phyloP scores from a whole-genome alignment of 2,329 filamentous ascomycete species.

The Amauroascus niger region DNA sequence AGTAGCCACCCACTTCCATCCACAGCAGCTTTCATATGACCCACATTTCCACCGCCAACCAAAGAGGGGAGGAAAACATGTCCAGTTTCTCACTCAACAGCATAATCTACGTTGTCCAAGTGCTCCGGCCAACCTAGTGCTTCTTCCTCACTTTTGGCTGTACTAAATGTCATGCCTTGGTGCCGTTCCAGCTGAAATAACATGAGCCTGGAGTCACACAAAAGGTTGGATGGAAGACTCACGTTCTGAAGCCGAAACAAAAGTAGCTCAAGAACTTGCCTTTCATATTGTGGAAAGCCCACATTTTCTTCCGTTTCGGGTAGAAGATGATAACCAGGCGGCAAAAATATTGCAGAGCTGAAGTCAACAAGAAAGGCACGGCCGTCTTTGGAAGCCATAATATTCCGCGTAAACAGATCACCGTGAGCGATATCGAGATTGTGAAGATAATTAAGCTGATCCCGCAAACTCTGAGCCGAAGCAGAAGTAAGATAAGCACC shows the following conservation, averaged over 20 bases:
- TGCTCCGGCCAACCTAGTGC: too few species aligned
- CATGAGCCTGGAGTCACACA: not conserved
- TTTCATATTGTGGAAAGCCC: not conserved
- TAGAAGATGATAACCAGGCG: not conserved
- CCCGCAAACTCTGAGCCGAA: constrained; percentile 6
- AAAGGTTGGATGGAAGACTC: not conserved
- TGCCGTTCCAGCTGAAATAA: constrained; percentile 6
- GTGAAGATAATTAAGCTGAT: constrained; percentile 9
- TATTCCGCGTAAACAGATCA: constrained; percentile 6
- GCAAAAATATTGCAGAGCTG: not conserved
- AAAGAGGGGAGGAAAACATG: too few species aligned
- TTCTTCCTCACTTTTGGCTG: constrained; percentile 2
- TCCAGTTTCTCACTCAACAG: too few species aligned
- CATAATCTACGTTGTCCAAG: too few species aligned
- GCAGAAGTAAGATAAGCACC: not conserved
- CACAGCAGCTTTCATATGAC: too few species aligned
- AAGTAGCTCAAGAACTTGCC: not conserved
- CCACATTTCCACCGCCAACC: too few species aligned
- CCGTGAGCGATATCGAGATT: constrained; percentile 9
- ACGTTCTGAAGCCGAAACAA: constrained; percentile 3
- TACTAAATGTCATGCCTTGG: not conserved
- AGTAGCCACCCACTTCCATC: too few species aligned
- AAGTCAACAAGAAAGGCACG: constrained; percentile 9
- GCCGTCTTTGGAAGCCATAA: constrained; percentile 11
- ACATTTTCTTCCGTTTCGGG: not conserved